Base-by-base conservation (phyloP, 148 eudicot genomes). In the Camellia granthamiana region DNA sequence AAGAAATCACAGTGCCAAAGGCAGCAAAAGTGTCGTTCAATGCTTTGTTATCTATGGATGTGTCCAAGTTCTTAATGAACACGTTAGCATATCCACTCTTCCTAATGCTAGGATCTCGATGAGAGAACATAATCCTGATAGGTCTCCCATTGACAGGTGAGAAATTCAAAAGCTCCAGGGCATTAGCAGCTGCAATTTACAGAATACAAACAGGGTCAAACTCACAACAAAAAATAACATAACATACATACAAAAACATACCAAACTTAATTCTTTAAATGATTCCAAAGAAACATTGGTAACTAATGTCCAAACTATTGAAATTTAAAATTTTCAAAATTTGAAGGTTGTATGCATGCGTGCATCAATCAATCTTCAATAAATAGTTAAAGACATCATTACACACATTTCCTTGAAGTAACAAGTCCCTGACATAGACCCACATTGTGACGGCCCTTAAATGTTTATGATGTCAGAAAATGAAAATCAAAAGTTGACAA, bases 41-140 rank as follows among this genome's bases (percentile, higher is more conserved):
- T 4, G 85, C 86, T 74, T 89, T 90, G 84, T 87, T 83, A 63
- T 92, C 95, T 13, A 92, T 87, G 8, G 89, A 71, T 3, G 78
- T 2, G 49, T 92, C 93, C 80, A 92, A 73, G 60, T 90, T 90
- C 86, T 90, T 90, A 38, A 92, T 88, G 78, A 89, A 92, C 3
- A 92, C 70, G 67, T 92, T 92, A 14, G 88, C 93, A 61, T 72
- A 70, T 56, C 96, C 93, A 55, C 88, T 92, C 69, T 92, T 92
- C 23, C 91, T 83, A 6, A 88, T 79, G 78, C 87, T 89, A 60
- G 96, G 92, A 71, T 92, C 96, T 1, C 96, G 84, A 16, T 92
- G 90, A 86, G 92, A 92, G 54, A 74, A 86, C 96, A 90, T 92
- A 7, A 92, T 85, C 84, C 96, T 84, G 42, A 92, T 88, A 2